A percentile compares a stretch with the other conserved stretches of the same genome.
phyloP scores from a whole-genome alignment of 2,329 filamentous ascomycete genomes.

The Nemania sp. region DNA sequence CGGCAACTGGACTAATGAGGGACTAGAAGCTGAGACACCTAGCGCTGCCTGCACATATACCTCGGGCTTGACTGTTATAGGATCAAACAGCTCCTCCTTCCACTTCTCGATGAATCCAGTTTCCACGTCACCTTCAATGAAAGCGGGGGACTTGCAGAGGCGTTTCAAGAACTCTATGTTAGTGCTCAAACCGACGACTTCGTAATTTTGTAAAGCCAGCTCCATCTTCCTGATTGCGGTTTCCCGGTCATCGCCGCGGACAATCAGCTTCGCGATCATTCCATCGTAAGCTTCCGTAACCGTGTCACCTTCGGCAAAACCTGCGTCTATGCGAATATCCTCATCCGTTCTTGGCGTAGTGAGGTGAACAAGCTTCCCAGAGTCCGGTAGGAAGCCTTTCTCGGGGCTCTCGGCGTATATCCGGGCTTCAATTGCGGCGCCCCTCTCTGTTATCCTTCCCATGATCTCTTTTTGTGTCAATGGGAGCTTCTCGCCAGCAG shows the following conservation, averaged over 20 bases:
- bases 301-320: conserved; percentile 90
- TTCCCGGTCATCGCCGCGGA: conserved; percentile 81
- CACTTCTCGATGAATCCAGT: conserved; percentile 97
- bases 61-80: conserved; percentile 72
- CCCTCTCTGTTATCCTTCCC: conserved; percentile 76
- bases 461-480: conserved; percentile 75
- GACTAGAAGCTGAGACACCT: conserved; percentile 71
- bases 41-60: conserved; percentile 89
- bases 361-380: conserved; percentile 86
- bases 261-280: conserved; percentile 98
- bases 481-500: conserved; percentile 68
- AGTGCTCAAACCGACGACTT: conserved; percentile 91
- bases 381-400: conserved; percentile 93
- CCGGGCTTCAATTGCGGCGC: conserved; percentile 92
- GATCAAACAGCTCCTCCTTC: conserved; percentile 79
- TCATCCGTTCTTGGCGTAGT: conserved; percentile 75
- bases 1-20: conserved; percentile 51
- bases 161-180: conserved; percentile 98
- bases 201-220: conserved; percentile 85
- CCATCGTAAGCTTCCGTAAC: conserved; percentile 97
- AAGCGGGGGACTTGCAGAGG: conserved; percentile 83
- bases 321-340: conserved; percentile 90
- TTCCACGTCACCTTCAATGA: conserved; percentile 89
- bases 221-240: conserved; percentile 86
- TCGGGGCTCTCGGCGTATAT: conserved; percentile 97